phyloP scores from a whole-genome alignment of 1,284 basidiomycete species.

The Caloboletus firmus region DNA sequence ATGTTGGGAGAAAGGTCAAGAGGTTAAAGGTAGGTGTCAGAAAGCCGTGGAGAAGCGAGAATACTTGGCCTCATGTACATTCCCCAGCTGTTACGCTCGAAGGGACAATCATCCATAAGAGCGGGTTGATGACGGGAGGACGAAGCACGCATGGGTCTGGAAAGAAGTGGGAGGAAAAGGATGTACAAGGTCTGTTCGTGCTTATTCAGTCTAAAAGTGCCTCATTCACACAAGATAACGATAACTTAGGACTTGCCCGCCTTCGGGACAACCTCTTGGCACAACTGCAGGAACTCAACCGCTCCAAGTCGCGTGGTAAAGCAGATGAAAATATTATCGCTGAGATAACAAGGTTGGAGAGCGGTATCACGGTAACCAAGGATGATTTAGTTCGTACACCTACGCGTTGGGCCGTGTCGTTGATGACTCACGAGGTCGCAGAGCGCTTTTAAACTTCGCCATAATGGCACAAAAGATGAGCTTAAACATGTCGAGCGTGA shows the following conservation, averaged over 20 bases:
- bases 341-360: conserved; percentile 80
- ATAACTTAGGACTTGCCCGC: conserved; percentile 61
- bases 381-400: conserved; percentile 75
- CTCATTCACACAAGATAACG: conserved; percentile 4
- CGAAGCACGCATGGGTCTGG: conserved; percentile 67
- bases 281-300: conserved; percentile 81
- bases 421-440: conserved; percentile 25
- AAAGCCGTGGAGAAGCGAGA: not conserved
- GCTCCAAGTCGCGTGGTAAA: conserved; percentile 78
- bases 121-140: conserved; percentile 96
- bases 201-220: not conserved
- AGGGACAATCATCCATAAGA: conserved; percentile 97
- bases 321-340: conserved; percentile 79
- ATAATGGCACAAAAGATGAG: conserved; percentile 77
- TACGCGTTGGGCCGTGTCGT: not conserved
- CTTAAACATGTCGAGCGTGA: conserved; percentile 75
- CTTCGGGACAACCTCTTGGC: conserved; percentile 72
- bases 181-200: conserved; percentile 68
- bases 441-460: conserved; percentile 64
- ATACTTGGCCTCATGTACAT: not conserved
- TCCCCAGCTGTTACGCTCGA: conserved; percentile 91
- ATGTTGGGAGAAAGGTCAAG: conserved; percentile 91
- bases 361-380: conserved; percentile 65
- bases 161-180: conserved; percentile 93
- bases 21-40: conserved; percentile 81